Conservation (phyloP, 1,139 yeast species). For the Taphrina populina region DNA sequence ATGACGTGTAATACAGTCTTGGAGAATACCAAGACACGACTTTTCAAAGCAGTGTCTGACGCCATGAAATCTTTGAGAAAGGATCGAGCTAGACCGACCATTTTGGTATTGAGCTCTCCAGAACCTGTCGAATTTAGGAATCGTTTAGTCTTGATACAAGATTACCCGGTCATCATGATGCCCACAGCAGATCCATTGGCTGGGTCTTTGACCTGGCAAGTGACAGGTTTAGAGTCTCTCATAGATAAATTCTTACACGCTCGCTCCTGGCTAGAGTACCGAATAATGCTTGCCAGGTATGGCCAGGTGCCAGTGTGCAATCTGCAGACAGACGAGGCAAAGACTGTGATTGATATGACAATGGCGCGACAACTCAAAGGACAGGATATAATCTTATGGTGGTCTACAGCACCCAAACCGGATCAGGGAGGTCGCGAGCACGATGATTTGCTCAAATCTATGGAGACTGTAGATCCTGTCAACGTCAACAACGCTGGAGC, state of each 20-base stretch:
- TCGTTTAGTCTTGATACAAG: constrained; percentile 3
- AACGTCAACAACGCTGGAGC: constrained; percentile 75
- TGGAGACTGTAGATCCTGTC: constrained; percentile 69
- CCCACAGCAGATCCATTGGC: constrained; percentile 42
- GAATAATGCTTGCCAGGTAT: constrained; percentile 65
- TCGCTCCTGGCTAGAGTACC: constrained; percentile 70
- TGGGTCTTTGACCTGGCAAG: constrained; percentile 88
- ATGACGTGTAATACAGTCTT: constrained; percentile 50
- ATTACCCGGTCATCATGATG: constrained; percentile 49
- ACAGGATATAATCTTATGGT: constrained; percentile 79
- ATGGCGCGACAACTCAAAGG: constrained; percentile 74
- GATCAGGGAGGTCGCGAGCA: constrained; percentile 84
- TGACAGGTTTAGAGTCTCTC: constrained; percentile 63
- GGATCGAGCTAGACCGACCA: constrained; percentile 11
- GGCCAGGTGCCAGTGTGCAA: constrained; percentile 86
- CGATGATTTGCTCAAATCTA: constrained; percentile 52
- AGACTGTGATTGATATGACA: constrained; percentile 76
- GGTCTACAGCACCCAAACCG: constrained; percentile 80
- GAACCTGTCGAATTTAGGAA: neutral
- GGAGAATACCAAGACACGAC: constrained; percentile 46
- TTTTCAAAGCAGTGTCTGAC: constrained; percentile 60
- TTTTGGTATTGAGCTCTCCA: constrained; percentile 27
- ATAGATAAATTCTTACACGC: constrained; percentile 70
- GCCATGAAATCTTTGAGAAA: constrained; percentile 49
- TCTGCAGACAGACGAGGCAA: constrained; percentile 69